A percentile compares a stretch with the other conserved stretches of the same genome.
Conservation (phyloP, 306 rosid species). For the Mucuna pruriens region DNA sequence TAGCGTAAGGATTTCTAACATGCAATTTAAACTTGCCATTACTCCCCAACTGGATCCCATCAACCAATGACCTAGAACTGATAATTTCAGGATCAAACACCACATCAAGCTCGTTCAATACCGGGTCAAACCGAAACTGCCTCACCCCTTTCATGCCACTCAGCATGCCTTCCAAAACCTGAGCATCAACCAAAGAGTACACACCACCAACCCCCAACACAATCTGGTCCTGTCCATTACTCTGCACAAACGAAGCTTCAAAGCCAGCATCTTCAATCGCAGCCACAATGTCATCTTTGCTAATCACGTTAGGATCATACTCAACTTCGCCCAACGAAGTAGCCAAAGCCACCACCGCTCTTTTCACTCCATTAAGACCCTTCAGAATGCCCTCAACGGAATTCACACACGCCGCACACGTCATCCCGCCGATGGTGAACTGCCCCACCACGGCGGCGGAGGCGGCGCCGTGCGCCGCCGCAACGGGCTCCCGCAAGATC, state of each 20-base stretch:
- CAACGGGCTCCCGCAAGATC: conserved; percentile 61
- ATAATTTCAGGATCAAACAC: conserved; percentile 76
- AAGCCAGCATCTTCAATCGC: conserved; percentile 94
- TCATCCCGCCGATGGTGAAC: conserved; percentile 91
- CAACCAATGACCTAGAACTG: conserved; percentile 77
- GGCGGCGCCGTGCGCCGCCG: neutral
- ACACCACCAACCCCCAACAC: conserved; percentile 62
- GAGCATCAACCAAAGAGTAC: conserved; percentile 56
- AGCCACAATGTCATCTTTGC: conserved; percentile 73
- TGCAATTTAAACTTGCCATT: conserved; percentile 62
- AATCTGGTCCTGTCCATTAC: conserved; percentile 74
- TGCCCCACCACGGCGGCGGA: conserved; percentile 49
- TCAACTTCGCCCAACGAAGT: conserved; percentile 92
- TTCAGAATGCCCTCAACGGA: conserved; percentile 80
- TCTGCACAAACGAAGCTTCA: conserved; percentile 75
- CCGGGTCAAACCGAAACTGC: conserved; percentile 60
- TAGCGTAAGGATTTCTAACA: conserved; percentile 71
- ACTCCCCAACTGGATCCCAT: conserved; percentile 67
- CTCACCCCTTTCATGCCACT: conserved; percentile 67
- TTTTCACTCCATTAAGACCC: conserved; percentile 69
- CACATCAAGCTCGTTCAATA: conserved; percentile 60
- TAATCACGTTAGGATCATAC: conserved; percentile 61
- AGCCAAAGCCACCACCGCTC: conserved; percentile 88
- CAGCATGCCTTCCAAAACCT: conserved; percentile 63
- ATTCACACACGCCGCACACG: conserved; percentile 94